These are phyloP conservation scores for Aspergillus caelatus DNA, from an alignment of 2,329 filamentous ascomycete species.

Conservation along the genomic window DNA sequence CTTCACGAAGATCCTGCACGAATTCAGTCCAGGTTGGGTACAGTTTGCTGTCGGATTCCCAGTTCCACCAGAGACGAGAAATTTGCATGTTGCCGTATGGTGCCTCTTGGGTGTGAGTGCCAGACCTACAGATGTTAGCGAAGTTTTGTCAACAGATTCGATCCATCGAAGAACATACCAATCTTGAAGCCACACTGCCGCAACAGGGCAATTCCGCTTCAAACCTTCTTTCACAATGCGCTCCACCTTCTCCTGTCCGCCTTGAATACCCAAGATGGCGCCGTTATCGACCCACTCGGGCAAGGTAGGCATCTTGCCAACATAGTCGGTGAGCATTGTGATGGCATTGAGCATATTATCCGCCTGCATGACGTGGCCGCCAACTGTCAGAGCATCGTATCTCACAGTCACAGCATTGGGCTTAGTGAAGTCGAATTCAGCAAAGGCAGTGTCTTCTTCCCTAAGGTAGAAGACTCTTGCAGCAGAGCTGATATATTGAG, in stretches of 20 bases:
- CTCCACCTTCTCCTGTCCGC: background rate
- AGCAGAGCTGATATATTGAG: conserved; percentile 31
- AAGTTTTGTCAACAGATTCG: too few relatives aligned
- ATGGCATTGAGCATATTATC: conserved; percentile 22
- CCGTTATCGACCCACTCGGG: conserved; percentile 34
- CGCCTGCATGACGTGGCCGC: conserved; percentile 25
- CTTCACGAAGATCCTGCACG: conserved; percentile 33
- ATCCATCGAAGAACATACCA: background rate
- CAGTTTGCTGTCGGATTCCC: conserved; percentile 38
- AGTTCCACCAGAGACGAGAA: conserved; percentile 45
- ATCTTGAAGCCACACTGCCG: background rate
- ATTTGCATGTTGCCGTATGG: conserved; percentile 36
- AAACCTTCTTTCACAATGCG: background rate
- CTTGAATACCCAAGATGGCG: conserved; percentile 20
- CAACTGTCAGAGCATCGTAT: background rate
- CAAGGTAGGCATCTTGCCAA: conserved; percentile 37
- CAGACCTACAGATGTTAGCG: conserved; percentile 31
- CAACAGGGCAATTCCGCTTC: background rate
- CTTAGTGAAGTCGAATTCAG: conserved; percentile 34
- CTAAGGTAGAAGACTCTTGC: conserved; percentile 29
- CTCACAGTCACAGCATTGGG: background rate
- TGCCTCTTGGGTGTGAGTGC: conserved; percentile 37
- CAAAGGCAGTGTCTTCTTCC: conserved; percentile 34
- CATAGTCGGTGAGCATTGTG: conserved; percentile 37
- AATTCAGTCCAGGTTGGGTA: conserved; percentile 41